Evolutionary conservation across 768 basidiomycete species (phyloP).

Genomic region (Chalciporus chontae): DNA sequence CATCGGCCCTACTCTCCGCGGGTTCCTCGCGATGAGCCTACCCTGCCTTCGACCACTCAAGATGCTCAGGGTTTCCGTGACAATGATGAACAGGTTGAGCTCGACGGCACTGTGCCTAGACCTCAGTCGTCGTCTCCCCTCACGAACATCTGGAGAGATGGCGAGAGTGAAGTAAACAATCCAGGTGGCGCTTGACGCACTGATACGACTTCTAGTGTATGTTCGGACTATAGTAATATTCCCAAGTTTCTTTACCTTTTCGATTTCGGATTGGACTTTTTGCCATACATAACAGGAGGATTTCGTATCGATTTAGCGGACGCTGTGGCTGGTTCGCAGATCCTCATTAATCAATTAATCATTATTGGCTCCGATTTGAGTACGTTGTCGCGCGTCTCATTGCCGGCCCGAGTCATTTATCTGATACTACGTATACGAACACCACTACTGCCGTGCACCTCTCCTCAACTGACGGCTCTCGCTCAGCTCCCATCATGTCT

Average conservation of each 20-base stretch:
- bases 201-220: neutral
- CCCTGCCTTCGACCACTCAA: slow-evolving; percentile 39
- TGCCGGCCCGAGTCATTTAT: too few relatives aligned
- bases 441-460: neutral
- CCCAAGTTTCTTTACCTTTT: neutral
- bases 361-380: neutral
- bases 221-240: neutral
- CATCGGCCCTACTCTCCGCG: slow-evolving; percentile 76
- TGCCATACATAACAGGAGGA: neutral
- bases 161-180: slow-evolving; percentile 25
- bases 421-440: neutral
- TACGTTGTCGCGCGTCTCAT: too few relatives aligned
- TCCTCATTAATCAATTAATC: too few relatives aligned
- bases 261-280: neutral
- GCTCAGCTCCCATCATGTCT: slow-evolving; percentile 14
- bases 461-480: neutral
- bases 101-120: slow-evolving; percentile 14
- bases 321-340: neutral
- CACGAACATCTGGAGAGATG: slow-evolving; percentile 31
- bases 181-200: slow-evolving; percentile 6
- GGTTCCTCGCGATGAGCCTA: slow-evolving; percentile 40
- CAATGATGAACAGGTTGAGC: slow-evolving; percentile 24
- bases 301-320: neutral
- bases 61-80: slow-evolving; percentile 15
- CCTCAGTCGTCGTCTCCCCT: slow-evolving; percentile 6